Evolutionary conservation across 108 stramenopile genomes (phyloP).

Genomic region (Nitzschia sp.): DNA sequence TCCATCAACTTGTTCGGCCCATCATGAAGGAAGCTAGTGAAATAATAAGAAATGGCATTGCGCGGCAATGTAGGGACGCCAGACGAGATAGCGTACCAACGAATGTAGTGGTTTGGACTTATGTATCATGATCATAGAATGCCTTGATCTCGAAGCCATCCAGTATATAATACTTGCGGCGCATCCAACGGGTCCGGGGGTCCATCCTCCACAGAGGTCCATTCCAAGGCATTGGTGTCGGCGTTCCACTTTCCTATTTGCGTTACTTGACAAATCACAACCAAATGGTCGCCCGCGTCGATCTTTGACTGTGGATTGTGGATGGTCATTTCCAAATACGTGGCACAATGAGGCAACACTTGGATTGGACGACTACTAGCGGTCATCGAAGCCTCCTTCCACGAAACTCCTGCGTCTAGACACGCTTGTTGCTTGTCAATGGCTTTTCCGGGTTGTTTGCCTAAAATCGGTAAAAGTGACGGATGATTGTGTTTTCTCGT

Average conservation of each 20-base stretch:
- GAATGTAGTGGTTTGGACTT: too few relatives aligned
- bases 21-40: too few relatives aligned
- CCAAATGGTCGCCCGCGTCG: constrained; percentile 70
- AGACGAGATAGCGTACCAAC: too few relatives aligned
- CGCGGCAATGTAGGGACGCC: too few relatives aligned
- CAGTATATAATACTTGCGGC: constrained; percentile 57
- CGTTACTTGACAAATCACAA: constrained; percentile 53
- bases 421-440: constrained; percentile 48
- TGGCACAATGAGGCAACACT: constrained; percentile 56
- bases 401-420: constrained; percentile 32
- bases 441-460: constrained; percentile 53
- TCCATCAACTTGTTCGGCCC: too few relatives aligned
- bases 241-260: constrained; percentile 54
- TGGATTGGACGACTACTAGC: constrained; percentile 21
- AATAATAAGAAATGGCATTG: too few relatives aligned
- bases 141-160: constrained; percentile 53
- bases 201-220: constrained; percentile 14
- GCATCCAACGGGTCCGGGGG: constrained; percentile 34
- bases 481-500: constrained; percentile 33
- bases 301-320: constrained; percentile 26
- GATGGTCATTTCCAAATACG: constrained; percentile 52
- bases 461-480: constrained; percentile 50
- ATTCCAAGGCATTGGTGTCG: background rate
- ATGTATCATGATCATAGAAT: constrained; percentile 62
- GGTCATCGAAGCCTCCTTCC: constrained; percentile 22